These are phyloP conservation scores for Sugiyamaella sp. DNA, from an alignment of 1,139 yeast species.

Conservation along the genomic window DNA sequence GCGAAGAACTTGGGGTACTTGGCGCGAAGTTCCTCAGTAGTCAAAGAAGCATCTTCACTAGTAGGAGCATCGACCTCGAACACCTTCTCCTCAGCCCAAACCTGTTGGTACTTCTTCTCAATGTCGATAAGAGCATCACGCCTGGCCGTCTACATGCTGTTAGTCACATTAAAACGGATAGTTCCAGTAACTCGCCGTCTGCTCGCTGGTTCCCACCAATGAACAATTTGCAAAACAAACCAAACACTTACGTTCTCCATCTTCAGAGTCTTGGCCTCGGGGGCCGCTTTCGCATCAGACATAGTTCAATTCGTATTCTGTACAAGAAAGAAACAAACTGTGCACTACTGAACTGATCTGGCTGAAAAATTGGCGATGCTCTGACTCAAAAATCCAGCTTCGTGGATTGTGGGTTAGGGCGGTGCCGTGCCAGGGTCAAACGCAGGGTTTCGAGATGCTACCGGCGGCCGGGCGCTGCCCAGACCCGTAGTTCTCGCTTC, in stretches of 20 bases:
- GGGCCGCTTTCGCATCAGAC: slow-evolving; percentile 13
- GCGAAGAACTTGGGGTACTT: slow-evolving; percentile 86
- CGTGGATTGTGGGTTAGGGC: slow-evolving; percentile 9
- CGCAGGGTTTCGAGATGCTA: too few species aligned
- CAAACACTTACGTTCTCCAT: slow-evolving; percentile 46
- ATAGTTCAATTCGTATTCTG: not conserved
- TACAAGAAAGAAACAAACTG: not conserved
- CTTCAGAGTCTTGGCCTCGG: slow-evolving; percentile 42
- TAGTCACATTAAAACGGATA: too few species aligned
- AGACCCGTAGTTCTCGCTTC: too few species aligned
- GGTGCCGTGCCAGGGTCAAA: not conserved
- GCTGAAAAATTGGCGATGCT: slow-evolving; percentile 12
- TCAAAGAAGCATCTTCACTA: slow-evolving; percentile 51
- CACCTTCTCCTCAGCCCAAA: slow-evolving; percentile 83
- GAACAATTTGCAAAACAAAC: not conserved
- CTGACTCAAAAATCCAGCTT: slow-evolving; percentile 9
- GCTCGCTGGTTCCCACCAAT: too few species aligned
- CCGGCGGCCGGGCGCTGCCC: too few species aligned
- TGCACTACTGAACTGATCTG: slow-evolving; percentile 1
- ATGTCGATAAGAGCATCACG: slow-evolving; percentile 90
- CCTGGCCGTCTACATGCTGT: slow-evolving; percentile 63
- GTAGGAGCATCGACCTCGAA: slow-evolving; percentile 94
- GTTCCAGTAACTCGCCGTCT: too few species aligned
- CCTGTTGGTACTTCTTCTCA: slow-evolving; percentile 84
- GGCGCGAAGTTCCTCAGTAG: slow-evolving; percentile 71